phyloP scores from a whole-genome alignment of 2,329 filamentous ascomycete species.

The Myotisia sp. region DNA sequence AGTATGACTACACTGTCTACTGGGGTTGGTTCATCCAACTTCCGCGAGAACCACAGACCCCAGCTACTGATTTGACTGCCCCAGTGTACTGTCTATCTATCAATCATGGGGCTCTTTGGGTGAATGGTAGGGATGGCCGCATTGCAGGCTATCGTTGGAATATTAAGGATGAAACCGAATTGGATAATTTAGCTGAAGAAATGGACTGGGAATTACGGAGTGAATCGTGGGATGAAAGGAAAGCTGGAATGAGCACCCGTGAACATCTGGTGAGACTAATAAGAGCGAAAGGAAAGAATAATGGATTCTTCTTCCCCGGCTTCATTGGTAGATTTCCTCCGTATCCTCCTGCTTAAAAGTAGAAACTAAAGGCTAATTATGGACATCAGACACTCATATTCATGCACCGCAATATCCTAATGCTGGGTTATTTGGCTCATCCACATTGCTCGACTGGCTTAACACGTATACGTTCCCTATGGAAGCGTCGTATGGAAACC shows the following conservation, averaged over 20 bases:
- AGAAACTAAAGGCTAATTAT: neutral
- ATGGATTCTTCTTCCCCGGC: conserved; percentile 34
- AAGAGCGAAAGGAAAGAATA: conserved; percentile 27
- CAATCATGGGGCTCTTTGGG: conserved; percentile 34
- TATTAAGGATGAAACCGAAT: conserved; percentile 15
- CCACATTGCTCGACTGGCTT: conserved; percentile 85
- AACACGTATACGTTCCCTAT: conserved; percentile 90
- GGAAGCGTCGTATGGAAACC: conserved; percentile 54
- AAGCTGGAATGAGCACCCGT: conserved; percentile 7
- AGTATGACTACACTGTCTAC: conserved; percentile 33
- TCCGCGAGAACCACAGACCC: conserved; percentile 33
- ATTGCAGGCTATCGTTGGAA: conserved; percentile 25
- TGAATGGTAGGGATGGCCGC: conserved; percentile 20
- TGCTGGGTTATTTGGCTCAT: conserved; percentile 80
- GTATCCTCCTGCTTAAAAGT: too few species aligned
- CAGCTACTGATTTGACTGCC: conserved; percentile 35
- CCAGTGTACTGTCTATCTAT: conserved; percentile 39
- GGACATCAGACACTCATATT: conserved; percentile 66
- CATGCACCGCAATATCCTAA: conserved; percentile 95
- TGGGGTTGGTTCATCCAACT: conserved; percentile 49
- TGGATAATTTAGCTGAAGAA: conserved; percentile 18
- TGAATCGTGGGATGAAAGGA: conserved; percentile 9
- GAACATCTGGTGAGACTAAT: conserved; percentile 20
- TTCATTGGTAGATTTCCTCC: conserved; percentile 28
- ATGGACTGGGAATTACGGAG: conserved; percentile 20